phyloP scores from a whole-genome alignment of 1,139 yeast genomes.

The Candida frijolesensis region DNA sequence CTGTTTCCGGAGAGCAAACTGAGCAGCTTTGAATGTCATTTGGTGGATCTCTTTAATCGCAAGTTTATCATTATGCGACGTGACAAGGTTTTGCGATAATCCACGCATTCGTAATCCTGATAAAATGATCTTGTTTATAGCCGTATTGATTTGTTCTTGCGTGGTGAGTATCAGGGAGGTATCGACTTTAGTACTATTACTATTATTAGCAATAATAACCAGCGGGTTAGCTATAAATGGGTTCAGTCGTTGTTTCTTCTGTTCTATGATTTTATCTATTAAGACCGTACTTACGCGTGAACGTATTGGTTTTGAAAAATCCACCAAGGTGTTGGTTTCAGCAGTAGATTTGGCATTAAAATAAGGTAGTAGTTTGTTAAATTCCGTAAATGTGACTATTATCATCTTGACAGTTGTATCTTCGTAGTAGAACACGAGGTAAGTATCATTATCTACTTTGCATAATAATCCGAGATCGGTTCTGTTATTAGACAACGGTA shows the following conservation, averaged over 20 bases:
- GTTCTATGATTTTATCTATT: slow-evolving; percentile 40
- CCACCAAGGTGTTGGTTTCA: slow-evolving; percentile 8
- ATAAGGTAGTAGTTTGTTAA: slow-evolving; percentile 5
- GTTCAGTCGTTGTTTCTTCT: slow-evolving; percentile 25
- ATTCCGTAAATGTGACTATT: slow-evolving; percentile 19
- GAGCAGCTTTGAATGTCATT: slow-evolving; percentile 44
- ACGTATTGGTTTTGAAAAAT: slow-evolving; percentile 1
- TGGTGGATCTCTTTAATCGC: slow-evolving; percentile 45
- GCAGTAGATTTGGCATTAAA: not conserved
- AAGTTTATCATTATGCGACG: slow-evolving; percentile 33
- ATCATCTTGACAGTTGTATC: slow-evolving; percentile 18
- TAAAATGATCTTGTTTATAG: slow-evolving; percentile 37
- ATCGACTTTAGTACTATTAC: not conserved
- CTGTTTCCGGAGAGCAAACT: slow-evolving; percentile 42
- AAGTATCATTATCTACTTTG: slow-evolving; percentile 17
- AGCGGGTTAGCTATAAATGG: slow-evolving; percentile 17
- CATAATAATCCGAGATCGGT: slow-evolving; percentile 21
- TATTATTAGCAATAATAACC: not conserved
- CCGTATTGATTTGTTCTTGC: slow-evolving; percentile 36
- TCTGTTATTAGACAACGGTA: slow-evolving; percentile 11
- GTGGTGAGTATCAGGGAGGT: slow-evolving; percentile 25
- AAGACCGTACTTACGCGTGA: slow-evolving; percentile 21
- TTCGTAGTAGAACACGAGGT: slow-evolving; percentile 23
- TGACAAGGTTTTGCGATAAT: slow-evolving; percentile 27
- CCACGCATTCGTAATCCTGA: slow-evolving; percentile 50